These are phyloP conservation scores for Nyctanthes arbortristis DNA, from an alignment of 257 asterid species.

Conservation along the genomic window DNA sequence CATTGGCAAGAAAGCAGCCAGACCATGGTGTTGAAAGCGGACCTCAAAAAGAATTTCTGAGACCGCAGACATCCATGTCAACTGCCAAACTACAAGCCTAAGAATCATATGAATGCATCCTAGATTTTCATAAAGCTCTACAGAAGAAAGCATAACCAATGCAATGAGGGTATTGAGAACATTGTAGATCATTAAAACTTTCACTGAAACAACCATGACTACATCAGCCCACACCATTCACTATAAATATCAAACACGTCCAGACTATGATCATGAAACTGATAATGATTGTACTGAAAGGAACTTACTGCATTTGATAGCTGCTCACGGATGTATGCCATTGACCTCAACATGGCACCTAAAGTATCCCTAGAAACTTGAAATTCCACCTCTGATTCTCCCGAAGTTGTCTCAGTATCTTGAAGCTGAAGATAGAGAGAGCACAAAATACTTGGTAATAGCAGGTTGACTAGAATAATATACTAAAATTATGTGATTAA, in stretches of 20 bases:
- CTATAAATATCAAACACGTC: background rate
- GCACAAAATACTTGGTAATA: background rate
- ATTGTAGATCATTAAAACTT: background rate
- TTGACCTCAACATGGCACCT: slow-evolving; percentile 85
- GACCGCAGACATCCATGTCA: background rate
- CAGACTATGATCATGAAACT: slow-evolving; percentile 1
- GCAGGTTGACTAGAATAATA: slow-evolving; percentile 16
- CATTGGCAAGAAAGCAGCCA: background rate
- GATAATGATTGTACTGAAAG: slow-evolving; percentile 9
- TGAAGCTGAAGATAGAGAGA: slow-evolving; percentile 67
- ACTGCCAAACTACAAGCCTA: background rate
- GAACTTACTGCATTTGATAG: slow-evolving; percentile 60
- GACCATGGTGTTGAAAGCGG: background rate
- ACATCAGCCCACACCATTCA: background rate
- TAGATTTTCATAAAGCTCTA: background rate
- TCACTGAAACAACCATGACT: background rate
- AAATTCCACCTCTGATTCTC: slow-evolving; percentile 80
- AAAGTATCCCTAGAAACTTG: slow-evolving; percentile 76
- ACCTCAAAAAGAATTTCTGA: background rate
- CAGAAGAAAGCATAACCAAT: background rate
- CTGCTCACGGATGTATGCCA: slow-evolving; percentile 83
- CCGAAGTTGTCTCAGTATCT: slow-evolving; percentile 65
- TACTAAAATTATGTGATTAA: background rate
- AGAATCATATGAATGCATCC: background rate
- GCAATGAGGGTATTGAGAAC: background rate